Conservation (phyloP, 805 yeast species). For the Wickerhamiella siamensis region DNA sequence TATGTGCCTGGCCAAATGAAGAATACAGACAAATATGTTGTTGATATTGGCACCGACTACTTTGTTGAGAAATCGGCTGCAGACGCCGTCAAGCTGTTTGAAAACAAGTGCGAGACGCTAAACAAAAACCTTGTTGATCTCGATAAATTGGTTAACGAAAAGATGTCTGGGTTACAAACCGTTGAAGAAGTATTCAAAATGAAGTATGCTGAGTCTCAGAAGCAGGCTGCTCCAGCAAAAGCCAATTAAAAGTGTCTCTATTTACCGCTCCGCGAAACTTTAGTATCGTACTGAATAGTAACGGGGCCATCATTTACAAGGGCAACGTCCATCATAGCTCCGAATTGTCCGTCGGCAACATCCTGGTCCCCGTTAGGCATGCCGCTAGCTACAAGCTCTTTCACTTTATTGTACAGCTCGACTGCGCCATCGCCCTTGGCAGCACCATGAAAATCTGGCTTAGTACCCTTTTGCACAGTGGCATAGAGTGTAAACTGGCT, state of each 20-base stretch:
- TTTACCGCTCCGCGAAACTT: slow-evolving; percentile 7
- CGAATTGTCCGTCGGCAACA: slow-evolving; percentile 81
- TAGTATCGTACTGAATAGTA: slow-evolving; percentile 70
- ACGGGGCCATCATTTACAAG: slow-evolving; percentile 88
- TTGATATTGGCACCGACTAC: slow-evolving; percentile 94
- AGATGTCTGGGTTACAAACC: slow-evolving; percentile 46
- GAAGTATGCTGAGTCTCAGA: slow-evolving; percentile 11
- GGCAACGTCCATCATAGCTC: slow-evolving; percentile 94
- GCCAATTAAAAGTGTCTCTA: slow-evolving; percentile 2
- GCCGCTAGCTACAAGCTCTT: slow-evolving; percentile 16
- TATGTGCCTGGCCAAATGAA: slow-evolving; percentile 75
- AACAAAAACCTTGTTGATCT: slow-evolving; percentile 60
- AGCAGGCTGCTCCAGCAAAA: slow-evolving; percentile 5
- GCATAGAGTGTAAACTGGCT: slow-evolving; percentile 90
- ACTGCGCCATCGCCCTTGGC: slow-evolving; percentile 57
- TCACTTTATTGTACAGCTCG: slow-evolving; percentile 37
- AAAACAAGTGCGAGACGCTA: slow-evolving; percentile 57
- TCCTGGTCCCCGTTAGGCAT: slow-evolving; percentile 37
- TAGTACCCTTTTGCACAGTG: slow-evolving; percentile 74
- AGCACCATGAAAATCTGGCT: slow-evolving; percentile 89
- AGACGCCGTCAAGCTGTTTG: slow-evolving; percentile 60
- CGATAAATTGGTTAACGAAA: slow-evolving; percentile 60
- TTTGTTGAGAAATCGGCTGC: slow-evolving; percentile 63
- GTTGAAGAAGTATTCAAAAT: slow-evolving; percentile 32
- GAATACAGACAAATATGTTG: slow-evolving; percentile 56